Evolutionary conservation across 1,139 yeast species (phyloP), one percentile per base, ranked within the genome.

Genomic region (Yamadazyma siamensis): DNA sequence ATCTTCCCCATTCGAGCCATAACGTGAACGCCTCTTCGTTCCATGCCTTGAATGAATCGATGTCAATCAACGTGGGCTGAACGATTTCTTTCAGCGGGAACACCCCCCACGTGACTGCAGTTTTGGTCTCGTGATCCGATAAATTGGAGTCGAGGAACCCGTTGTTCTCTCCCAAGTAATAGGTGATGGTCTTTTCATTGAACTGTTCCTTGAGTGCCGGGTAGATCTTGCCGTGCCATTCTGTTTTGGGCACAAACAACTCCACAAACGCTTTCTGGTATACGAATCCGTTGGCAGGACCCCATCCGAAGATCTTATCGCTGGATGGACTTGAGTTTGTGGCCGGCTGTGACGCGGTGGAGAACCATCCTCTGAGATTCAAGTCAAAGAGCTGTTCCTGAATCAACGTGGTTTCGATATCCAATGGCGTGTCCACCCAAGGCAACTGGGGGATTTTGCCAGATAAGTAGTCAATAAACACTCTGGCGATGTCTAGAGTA

Each of bases 261-360:
- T 89, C 98, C 33, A 91, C 65, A 56, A 88, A 89, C 43, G 94
- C 88, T 57, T 89, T 89, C 56, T 89, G 97, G 59, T 85, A 89
- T 28, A 91, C 91, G 45, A 79, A 77, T 8, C 97, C 97, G 52
- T 84, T 77, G 29, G 69, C 59, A 24, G 98, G 98, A 16, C 98
- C 98, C 98, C 98, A 91, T 2, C 99, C 99, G 55, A 89, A 83
- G 27, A 89, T 83, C 42, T 79, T 80, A 59, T 91, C 97, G 5
- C 76, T 68, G 8, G 95, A 84, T 25, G 70, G 71, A 27, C 81
- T 71, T 21, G 87, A 84, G 47, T 86, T 85, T 2, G 85, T 77
- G 0, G 96, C 94, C 1, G 99, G 99, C 58, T 91, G 99, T 0
- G 97, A 89, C 0, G 97, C 89, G 34, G 91, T 73, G 0, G 98